Evolutionary conservation across 192 early-diverging fungal genomes (phyloP).

Genomic region (Ramicandelaber brevisporus): DNA sequence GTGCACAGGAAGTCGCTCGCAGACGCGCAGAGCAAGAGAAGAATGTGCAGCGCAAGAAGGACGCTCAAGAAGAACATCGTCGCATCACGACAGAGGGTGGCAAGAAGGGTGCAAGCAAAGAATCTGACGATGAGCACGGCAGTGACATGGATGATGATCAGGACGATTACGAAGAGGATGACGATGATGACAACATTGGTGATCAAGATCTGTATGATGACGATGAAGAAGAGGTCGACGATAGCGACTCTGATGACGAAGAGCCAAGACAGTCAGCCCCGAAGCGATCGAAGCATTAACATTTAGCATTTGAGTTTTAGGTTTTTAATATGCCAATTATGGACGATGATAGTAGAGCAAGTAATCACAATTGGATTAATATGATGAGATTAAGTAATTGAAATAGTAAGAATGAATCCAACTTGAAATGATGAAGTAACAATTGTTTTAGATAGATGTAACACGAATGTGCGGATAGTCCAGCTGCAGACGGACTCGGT

Average conservation of each 20-base stretch:
- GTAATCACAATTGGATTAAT: no score
- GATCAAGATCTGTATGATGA: constrained; percentile 2
- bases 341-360: no score
- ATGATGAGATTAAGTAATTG: no score
- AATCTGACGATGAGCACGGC: constrained; percentile 10
- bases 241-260: constrained; percentile 4
- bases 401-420: no score
- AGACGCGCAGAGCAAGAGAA: constrained; percentile 56
- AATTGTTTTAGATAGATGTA: no score
- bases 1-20: constrained; percentile 30
- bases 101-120: constrained; percentile 4
- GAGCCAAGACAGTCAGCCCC: no score
- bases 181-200: constrained; percentile 14
- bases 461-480: no score
- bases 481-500: no score
- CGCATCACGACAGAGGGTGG: constrained; percentile 14
- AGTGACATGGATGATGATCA: constrained; percentile 1
- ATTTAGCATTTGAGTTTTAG: no score
- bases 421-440: no score
- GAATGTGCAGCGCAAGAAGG: constrained; percentile 60
- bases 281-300: no score
- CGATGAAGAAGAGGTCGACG: constrained; percentile 1
- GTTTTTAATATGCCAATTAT: no score
- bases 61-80: constrained; percentile 26
- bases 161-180: constrained; percentile 6